Evolutionary conservation across 192 early-diverging fungal genomes (phyloP), one percentile per base, ranked within the genome.

Genomic region (Geosiphon pyriformis): DNA sequence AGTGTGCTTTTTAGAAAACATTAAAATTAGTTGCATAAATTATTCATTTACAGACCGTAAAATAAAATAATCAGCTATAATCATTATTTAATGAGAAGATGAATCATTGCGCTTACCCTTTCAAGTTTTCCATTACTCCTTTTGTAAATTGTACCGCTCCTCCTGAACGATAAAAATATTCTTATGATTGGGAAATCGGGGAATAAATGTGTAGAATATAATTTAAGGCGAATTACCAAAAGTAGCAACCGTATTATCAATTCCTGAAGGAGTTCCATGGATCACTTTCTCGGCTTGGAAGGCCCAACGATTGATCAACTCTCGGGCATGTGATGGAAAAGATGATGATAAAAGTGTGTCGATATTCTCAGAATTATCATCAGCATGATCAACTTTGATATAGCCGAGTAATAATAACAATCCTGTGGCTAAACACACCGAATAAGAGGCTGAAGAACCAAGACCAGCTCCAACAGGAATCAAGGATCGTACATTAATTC

Each of bases 391-490:
- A 60, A 70, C 11, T 61, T 54, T 31, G 15, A 79, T 70, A 20
- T 80, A 49, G 8, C 80, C 85, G 58, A 72, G 68, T n/a, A 77
- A 69, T 30, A 79, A 65, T 32, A 96, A 81, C 47, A 99, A 71
- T 17, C 88, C 87, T 0, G 94, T 82, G 8, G 94, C 80, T 29
- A 98, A 56, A 8, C 75, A 81, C 11, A 95, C 94, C 58, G 87
- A 86, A 74, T 87, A 97, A 12, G 94, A 84, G 1, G 97, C 97
- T n/a, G 95, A 98, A 2, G 92, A 94, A 0, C 97, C 97, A 15
- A 99, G 81, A 1, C 97, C 97, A 4, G 95, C 86, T 7, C 95
- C 94, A 20, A 98, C 88, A 0, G 97, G 97, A 17, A 99, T 63
- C 50, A 77, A 74, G 0, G 93, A 94, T 26, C 83, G 72, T 23